phyloP scores from a whole-genome alignment of 1,284 basidiomycete genomes.

The Volvariella surrecta region DNA sequence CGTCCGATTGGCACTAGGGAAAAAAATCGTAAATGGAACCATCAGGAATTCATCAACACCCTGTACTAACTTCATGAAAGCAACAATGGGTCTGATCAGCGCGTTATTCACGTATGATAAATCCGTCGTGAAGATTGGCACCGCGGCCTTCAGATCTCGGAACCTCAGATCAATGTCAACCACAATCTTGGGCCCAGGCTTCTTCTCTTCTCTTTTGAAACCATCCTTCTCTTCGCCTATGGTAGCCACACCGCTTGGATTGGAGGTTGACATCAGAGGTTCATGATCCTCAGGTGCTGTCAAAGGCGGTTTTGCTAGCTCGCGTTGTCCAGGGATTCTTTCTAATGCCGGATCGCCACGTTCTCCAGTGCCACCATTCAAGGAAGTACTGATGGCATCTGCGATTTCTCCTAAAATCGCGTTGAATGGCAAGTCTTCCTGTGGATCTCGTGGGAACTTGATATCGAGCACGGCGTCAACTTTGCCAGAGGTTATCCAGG shows the following conservation, averaged over 20 bases:
- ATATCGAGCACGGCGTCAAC: slow-evolving; percentile 97
- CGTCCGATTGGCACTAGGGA: slow-evolving; percentile 75
- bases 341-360: slow-evolving; percentile 32
- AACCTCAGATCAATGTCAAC: slow-evolving; percentile 96
- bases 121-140: slow-evolving; percentile 85
- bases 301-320: slow-evolving; percentile 82
- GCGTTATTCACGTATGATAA: slow-evolving; percentile 92
- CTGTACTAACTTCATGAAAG: slow-evolving; percentile 87
- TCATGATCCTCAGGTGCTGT: slow-evolving; percentile 47
- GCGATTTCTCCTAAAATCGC: slow-evolving; percentile 89
- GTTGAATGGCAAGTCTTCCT: slow-evolving; percentile 74
- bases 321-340: slow-evolving; percentile 83
- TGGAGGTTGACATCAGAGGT: not conserved
- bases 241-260: slow-evolving; percentile 9
- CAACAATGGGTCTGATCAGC: slow-evolving; percentile 94
- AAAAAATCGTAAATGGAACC: slow-evolving; percentile 4
- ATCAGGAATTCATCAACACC: slow-evolving; percentile 5
- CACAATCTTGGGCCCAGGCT: slow-evolving; percentile 43
- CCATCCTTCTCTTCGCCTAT: slow-evolving; percentile 13
- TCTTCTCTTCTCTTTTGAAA: slow-evolving; percentile 21
- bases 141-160: slow-evolving; percentile 92
- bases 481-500: slow-evolving; percentile 96
- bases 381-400: slow-evolving; percentile 69
- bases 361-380: slow-evolving; percentile 15
- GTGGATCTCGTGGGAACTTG: slow-evolving; percentile 84